Conservation (phyloP, 2,329 filamentous ascomycete species). For the Trichophyton simii region DNA sequence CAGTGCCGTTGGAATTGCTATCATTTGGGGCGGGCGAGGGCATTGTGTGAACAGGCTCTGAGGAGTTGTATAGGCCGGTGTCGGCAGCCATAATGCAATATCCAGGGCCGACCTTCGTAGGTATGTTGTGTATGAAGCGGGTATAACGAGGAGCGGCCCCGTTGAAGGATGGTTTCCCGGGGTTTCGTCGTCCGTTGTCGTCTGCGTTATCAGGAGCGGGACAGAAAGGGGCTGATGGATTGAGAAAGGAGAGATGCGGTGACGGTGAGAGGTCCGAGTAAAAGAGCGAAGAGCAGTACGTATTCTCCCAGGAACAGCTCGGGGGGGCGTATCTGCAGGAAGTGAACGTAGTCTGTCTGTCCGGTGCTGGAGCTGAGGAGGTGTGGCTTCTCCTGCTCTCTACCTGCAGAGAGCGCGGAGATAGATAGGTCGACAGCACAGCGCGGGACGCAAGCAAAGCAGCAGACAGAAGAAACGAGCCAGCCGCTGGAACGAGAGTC, state of each 20-base stretch:
- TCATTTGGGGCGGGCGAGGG: constrained; percentile 25
- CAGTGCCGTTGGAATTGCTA: constrained; percentile 12
- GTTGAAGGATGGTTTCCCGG: not conserved
- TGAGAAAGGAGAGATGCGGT: not conserved
- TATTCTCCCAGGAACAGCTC: too few species aligned
- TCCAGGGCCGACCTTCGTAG: too few species aligned
- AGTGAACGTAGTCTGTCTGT: not conserved
- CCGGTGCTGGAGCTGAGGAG: not conserved
- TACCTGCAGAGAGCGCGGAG: not conserved
- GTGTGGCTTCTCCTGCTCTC: not conserved
- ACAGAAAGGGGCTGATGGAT: not conserved
- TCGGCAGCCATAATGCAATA: constrained; percentile 23
- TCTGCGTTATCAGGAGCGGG: not conserved
- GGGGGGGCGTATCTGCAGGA: not conserved
- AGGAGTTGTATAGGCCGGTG: constrained; percentile 24
- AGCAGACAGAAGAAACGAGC: not conserved
- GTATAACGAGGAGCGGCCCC: not conserved
- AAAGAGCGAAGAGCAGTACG: not conserved
- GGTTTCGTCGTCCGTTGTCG: too few species aligned
- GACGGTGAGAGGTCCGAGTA: not conserved
- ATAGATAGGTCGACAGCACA: not conserved
- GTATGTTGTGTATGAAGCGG: not conserved
- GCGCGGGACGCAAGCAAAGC: not conserved
- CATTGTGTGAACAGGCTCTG: constrained; percentile 28
- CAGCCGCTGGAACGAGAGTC: not conserved